Percentiles rank a stretch among this genome's conserved stretches.
These are phyloP conservation scores for Solidago caesia DNA, from an alignment of 129 eudicot genomes.

Conservation along the genomic window DNA sequence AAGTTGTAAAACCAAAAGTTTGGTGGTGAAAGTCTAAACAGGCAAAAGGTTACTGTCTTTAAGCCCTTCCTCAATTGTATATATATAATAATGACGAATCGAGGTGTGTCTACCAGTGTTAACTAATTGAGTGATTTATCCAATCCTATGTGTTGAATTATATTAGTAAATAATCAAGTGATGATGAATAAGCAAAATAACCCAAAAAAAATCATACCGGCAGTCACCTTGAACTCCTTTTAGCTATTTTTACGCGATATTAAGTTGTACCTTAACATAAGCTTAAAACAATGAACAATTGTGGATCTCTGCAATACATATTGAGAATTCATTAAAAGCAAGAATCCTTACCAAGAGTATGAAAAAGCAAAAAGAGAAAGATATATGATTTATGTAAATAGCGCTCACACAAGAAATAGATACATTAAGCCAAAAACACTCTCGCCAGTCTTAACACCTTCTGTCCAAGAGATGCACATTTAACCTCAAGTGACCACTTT, in stretches of 20 bases:
- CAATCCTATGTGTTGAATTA: background rate
- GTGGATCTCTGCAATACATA: background rate
- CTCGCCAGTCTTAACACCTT: conserved; percentile 38
- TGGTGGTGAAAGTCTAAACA: background rate
- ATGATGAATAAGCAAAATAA: background rate
- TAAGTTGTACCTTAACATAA: background rate
- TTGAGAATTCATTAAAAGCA: too few relatives aligned
- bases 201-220: background rate
- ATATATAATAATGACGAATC: too few relatives aligned
- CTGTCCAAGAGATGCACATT: conserved; percentile 59
- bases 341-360: background rate
- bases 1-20: too few relatives aligned
- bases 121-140: background rate
- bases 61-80: too few relatives aligned
- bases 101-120: too few relatives aligned
- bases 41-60: too few relatives aligned
- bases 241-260: background rate
- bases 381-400: background rate
- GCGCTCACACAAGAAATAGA: background rate
- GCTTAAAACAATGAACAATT: background rate
- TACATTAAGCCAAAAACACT: conserved; percentile 1
- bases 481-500: conserved; percentile 57
- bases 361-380: background rate
- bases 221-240: background rate
- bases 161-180: background rate